Evolutionary conservation across 257 asterid species (phyloP), one percentile per base, ranked within the genome.

Genomic region (Handroanthus guayacan): DNA sequence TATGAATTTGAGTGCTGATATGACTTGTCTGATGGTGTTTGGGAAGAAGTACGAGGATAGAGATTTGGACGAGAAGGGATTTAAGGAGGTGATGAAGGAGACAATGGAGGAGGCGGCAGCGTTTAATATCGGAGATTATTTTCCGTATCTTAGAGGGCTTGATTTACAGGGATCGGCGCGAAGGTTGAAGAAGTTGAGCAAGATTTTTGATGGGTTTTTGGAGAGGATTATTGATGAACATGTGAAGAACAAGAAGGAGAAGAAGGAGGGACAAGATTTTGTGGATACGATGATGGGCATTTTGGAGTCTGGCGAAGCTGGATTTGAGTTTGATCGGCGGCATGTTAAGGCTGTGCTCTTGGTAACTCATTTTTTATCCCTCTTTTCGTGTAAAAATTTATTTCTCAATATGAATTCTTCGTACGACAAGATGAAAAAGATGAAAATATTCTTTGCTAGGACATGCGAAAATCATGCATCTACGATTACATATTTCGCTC

Each of bases 271-370:
- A 5, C 44, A 18, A 3, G 85, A 77, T 54, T 72, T 82, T 34
- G 83, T 78, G 7, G 81, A 64, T 5, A 78, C 83, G 1, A 38
- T 82, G 74, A 79, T 81, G 81, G 57, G 3, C 1, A 65, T 78
- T 39, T 17, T 74, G 76, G 74, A 80, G 60, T 77, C 81, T 0
- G 79, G 83, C 10, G 71, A 78, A 5, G 69, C 85, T 50, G 69
- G 68, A 0, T 77, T 84, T 5, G 79, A 84, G 0, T 84, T 84
- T 11, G 78, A 80, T 37, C 87, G 85, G 12, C 77, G 84, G 37
- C 83, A 80, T 75, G 79, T 84, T 72, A 84, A 84, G 71, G 82
- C 85, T 20, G 81, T 84, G 31, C 65, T 84, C 2, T 18, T 80
- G 81, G 87, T 83, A 83, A 72, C 37, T 37, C 2, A 4, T 60